Conservation (phyloP, 1,284 basidiomycete genomes). For the Pulveroboletus sp. region DNA sequence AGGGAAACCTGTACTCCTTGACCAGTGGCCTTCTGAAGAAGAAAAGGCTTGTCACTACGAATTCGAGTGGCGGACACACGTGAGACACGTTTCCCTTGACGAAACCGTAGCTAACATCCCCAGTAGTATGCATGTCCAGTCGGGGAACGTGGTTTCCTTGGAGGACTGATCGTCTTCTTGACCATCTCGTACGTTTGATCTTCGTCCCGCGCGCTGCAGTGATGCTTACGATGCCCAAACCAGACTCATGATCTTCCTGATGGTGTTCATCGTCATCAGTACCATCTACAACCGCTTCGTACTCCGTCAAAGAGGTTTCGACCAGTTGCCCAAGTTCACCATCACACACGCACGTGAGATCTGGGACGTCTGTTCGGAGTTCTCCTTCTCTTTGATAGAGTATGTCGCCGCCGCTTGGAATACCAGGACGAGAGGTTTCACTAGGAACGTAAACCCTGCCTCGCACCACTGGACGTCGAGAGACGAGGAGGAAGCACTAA, state of each 20-base stretch:
- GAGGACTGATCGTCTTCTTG: constrained; percentile 54
- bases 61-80: constrained; percentile 73
- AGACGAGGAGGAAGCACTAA: constrained; percentile 34
- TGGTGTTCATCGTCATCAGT: constrained; percentile 59
- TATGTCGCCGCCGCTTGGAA: constrained; percentile 17
- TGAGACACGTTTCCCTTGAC: constrained; percentile 34
- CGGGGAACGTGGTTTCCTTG: constrained; percentile 50
- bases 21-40: constrained; percentile 60
- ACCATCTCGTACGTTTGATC: constrained; percentile 50
- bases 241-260: constrained; percentile 55
- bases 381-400: constrained; percentile 19
- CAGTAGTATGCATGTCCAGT: constrained; percentile 65
- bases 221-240: neutral
- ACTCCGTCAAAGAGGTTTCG: constrained; percentile 59
- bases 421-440: constrained; percentile 19
- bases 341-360: constrained; percentile 34
- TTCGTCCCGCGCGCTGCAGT: neutral
- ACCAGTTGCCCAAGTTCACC: constrained; percentile 69
- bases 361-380: constrained; percentile 25
- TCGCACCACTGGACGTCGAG: constrained; percentile 38
- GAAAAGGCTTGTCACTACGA: constrained; percentile 65
- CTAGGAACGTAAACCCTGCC: constrained; percentile 21
- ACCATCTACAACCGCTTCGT: constrained; percentile 71
- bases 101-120: neutral
- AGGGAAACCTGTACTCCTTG: constrained; percentile 58